Conservation (phyloP, 768 basidiomycete species). For the Amanita pseudoporphyria region DNA sequence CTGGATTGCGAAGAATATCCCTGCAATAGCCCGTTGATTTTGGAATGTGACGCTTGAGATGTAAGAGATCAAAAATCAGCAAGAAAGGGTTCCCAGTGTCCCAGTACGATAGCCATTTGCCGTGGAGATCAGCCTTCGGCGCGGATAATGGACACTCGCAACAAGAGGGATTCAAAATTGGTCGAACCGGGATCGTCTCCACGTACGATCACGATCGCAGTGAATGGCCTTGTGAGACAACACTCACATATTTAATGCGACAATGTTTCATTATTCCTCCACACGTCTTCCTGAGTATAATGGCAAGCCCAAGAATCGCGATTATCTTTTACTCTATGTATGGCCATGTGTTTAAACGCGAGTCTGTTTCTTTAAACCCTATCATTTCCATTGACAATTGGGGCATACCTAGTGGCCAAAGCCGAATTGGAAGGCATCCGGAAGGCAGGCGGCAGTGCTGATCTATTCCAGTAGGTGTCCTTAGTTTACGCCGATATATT, state of each 20-base stretch:
- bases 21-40: no score
- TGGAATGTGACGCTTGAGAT: no score
- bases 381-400: background rate
- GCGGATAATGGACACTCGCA: no score
- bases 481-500: background rate
- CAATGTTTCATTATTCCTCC: background rate
- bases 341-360: slow-evolving; percentile 43
- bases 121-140: no score
- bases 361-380: slow-evolving; percentile 10
- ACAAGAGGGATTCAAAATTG: no score
- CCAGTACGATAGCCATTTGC: no score
- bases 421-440: slow-evolving; percentile 22
- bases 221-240: background rate
- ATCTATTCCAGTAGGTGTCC: slow-evolving; percentile 32
- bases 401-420: slow-evolving; percentile 33
- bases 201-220: background rate
- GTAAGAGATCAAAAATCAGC: no score
- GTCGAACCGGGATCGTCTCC: background rate
- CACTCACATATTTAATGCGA: background rate
- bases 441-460: slow-evolving; percentile 26
- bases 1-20: no score
- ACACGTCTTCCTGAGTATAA: background rate
- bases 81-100: no score
- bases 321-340: slow-evolving; percentile 50
- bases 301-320: slow-evolving; percentile 27